Base-by-base conservation (phyloP, 208 protist genomes). In the Perkinsela sp. region DNA sequence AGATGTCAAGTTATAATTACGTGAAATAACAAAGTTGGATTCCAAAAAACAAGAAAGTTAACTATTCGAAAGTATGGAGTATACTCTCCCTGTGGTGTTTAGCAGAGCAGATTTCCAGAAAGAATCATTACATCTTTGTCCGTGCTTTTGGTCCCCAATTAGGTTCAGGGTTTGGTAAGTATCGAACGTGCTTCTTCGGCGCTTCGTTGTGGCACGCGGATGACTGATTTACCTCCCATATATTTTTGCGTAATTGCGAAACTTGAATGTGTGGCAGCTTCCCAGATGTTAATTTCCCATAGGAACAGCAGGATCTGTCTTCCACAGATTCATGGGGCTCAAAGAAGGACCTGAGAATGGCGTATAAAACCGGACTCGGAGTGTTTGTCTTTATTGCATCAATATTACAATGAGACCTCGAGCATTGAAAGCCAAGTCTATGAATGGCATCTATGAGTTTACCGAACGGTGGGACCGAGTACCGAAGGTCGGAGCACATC, bases 361-460 rank as follows among this genome's bases (percentile, higher is more conserved):
- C 69, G 28, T 89, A 82, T 0, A 95, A 73, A 22, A 90, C 75
- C 31, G 84, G 74, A 0, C 80, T 77, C 0, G 92, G 92, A 68
- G 84, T 90, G 75, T 93, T 80, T 29, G 90, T 93, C 74, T 96
- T 96, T 29, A 96, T 69, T 1, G 81, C 88, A 1, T 79, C 71
- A 0, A 84, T 77, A 31, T 77, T 74, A 70, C 84, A 91, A 76
- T 96, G 93, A 32, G 94, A 88, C 48, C 90, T 80, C 30, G 85
- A 93, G 73, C 83, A 88, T 28, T 74, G 70, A 72, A 93, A 95
- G 16, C 90, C 90, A 28, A 85, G 73, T 29, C 84, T 79, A 1
- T 70, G 73, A 1, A 95, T 71, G 1, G 86, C 86, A 2, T 75
- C 80, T 67, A 89, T 78, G 71, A 93, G 76, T 29, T 70, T 66